Evolutionary conservation across 208 protist species (phyloP).

Genomic region (Leishmania tarentolae): DNA sequence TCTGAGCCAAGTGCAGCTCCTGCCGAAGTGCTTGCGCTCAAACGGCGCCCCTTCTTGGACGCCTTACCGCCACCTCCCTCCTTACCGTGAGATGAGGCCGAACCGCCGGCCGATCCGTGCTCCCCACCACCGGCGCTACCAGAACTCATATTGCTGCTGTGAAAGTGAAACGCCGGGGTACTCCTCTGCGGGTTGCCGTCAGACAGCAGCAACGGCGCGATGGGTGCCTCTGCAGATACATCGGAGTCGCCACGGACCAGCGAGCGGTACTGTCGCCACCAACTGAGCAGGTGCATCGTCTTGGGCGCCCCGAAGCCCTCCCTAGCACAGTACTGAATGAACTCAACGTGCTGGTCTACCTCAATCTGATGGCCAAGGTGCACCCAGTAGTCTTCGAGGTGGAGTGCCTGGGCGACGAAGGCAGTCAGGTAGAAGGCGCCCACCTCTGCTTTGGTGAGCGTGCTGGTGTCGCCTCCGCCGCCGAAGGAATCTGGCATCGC

Average conservation of each 20-base stretch:
- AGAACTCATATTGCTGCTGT: not conserved
- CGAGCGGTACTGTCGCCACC: conserved; percentile 29
- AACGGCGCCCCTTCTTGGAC: conserved; percentile 12
- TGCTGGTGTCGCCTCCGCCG: not conserved
- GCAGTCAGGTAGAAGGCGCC: conserved; percentile 36
- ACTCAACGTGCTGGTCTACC: conserved; percentile 68
- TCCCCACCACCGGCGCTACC: not conserved
- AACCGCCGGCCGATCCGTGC: not conserved
- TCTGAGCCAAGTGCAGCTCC: conserved; percentile 20
- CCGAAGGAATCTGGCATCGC: not conserved
- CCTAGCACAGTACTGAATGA: conserved; percentile 65
- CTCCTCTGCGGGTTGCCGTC: conserved; percentile 29
- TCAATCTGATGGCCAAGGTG: conserved; percentile 68
- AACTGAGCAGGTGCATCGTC: conserved; percentile 66
- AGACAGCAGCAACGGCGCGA: conserved; percentile 17
- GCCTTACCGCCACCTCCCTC: not conserved
- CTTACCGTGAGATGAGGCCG: conserved; percentile 2
- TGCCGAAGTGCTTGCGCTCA: not conserved
- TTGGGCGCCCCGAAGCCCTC: conserved; percentile 59
- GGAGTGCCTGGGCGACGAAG: conserved; percentile 47
- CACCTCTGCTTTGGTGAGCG: conserved; percentile 17
- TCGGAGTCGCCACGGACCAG: conserved; percentile 29
- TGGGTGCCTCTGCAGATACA: not conserved
- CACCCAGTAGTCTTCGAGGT: conserved; percentile 62
- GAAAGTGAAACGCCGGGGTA: not conserved